Percentiles rank a stretch among this genome's conserved stretches.
Evolutionary conservation across 352 stramenopile genomes (phyloP).

Genomic region (Phytophthora kernoviae): DNA sequence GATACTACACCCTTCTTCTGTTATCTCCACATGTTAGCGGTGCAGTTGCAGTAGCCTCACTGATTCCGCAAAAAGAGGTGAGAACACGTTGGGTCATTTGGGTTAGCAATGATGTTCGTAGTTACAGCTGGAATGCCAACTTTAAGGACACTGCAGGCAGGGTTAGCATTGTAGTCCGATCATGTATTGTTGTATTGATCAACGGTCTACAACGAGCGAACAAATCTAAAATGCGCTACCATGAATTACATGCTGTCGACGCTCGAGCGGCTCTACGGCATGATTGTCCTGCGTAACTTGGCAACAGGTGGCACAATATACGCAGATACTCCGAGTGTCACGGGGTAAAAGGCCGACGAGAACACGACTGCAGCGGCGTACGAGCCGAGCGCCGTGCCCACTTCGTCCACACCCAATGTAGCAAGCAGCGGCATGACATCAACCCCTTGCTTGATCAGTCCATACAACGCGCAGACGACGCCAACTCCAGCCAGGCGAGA

Average conservation of each 20-base stretch:
- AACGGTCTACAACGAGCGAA: no score
- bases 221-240: no score
- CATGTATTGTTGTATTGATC: no score
- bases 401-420: slow-evolving; percentile 70
- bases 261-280: slow-evolving; percentile 31
- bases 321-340: slow-evolving; percentile 75
- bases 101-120: no score
- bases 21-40: no score
- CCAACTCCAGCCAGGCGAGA: slow-evolving; percentile 79
- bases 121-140: no score
- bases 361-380: slow-evolving; percentile 84
- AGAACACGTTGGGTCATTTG: no score
- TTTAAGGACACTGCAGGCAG: no score
- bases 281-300: slow-evolving; percentile 55
- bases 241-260: slow-evolving; percentile 9
- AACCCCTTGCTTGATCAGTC: slow-evolving; percentile 81
- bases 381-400: slow-evolving; percentile 72
- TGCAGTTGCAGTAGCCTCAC: no score
- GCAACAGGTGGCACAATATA: slow-evolving; percentile 78
- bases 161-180: no score
- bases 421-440: slow-evolving; percentile 81
- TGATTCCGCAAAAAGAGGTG: no score
- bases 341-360: slow-evolving; percentile 76
- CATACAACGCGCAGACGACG: slow-evolving; percentile 76
- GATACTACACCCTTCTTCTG: no score